Conservation (phyloP, 2,329 filamentous ascomycete species). For the Aspergillus persii region DNA sequence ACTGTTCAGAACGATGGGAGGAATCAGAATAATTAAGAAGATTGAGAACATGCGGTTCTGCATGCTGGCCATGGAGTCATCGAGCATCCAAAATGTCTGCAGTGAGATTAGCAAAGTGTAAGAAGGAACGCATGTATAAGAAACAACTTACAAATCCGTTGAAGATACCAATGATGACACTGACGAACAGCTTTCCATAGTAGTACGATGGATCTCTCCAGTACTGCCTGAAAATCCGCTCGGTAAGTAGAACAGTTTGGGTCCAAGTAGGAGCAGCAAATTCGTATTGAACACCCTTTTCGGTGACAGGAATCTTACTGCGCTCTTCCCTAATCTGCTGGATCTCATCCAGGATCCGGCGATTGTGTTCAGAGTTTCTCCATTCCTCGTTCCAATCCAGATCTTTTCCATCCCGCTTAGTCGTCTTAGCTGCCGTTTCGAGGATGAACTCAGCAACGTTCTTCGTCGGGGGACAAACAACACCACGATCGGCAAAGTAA, state of each 20-base stretch:
- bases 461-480: conserved; percentile 63
- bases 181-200: conserved; percentile 72
- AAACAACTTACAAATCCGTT: conserved; percentile 59
- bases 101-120: background rate
- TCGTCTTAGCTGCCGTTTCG: conserved; percentile 61
- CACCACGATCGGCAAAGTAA: conserved; percentile 66
- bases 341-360: conserved; percentile 62
- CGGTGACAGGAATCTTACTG: conserved; percentile 47
- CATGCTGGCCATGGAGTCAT: conserved; percentile 64
- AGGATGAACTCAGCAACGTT: conserved; percentile 67
- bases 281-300: conserved; percentile 47
- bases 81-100: conserved; percentile 67
- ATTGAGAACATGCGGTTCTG: conserved; percentile 75
- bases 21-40: conserved; percentile 65
- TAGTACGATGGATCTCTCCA: conserved; percentile 75
- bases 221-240: conserved; percentile 68
- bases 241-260: conserved; percentile 66
- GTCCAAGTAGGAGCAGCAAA: conserved; percentile 64
- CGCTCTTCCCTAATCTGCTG: conserved; percentile 60
- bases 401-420: conserved; percentile 53
- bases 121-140: background rate
- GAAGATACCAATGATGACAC: conserved; percentile 71
- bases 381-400: conserved; percentile 76
- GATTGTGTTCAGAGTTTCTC: conserved; percentile 62
- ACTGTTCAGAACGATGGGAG: conserved; percentile 69